Conservation (phyloP, 169 alveolate species). For the Plasmodium inui region DNA sequence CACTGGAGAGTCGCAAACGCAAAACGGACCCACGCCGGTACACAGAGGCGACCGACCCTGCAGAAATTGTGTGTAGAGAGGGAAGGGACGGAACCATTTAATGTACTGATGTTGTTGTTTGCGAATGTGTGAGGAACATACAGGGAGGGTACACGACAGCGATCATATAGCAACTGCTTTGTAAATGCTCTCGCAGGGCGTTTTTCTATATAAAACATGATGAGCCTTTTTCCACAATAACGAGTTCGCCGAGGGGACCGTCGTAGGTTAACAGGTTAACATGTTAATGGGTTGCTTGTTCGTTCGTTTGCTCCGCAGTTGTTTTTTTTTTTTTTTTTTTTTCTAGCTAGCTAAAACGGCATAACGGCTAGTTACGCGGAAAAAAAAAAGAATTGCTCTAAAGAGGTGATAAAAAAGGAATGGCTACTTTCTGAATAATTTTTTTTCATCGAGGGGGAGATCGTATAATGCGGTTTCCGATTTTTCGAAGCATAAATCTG, state of each 20-base stretch:
- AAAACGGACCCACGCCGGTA: background rate
- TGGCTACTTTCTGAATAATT: background rate
- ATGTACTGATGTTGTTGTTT: background rate
- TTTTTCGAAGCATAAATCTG: background rate
- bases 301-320: background rate
- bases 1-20: background rate
- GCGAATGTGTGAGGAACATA: background rate
- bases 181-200: background rate
- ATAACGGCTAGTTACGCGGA: background rate
- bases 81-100: background rate
- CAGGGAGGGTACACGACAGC: background rate
- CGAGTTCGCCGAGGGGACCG: background rate
- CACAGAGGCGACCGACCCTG: background rate
- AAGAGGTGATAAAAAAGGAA: background rate
- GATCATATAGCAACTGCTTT: background rate
- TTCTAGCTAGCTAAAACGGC: background rate
- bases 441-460: background rate
- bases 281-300: background rate
- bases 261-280: background rate
- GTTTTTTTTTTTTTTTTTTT: background rate
- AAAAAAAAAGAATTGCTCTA: conserved; percentile 1
- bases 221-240: background rate
- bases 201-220: background rate
- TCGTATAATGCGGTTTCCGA: background rate
- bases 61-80: background rate